These are phyloP conservation scores for Leucoagaricus sp. DNA, from an alignment of 1,284 basidiomycete genomes.

Conservation along the genomic window DNA sequence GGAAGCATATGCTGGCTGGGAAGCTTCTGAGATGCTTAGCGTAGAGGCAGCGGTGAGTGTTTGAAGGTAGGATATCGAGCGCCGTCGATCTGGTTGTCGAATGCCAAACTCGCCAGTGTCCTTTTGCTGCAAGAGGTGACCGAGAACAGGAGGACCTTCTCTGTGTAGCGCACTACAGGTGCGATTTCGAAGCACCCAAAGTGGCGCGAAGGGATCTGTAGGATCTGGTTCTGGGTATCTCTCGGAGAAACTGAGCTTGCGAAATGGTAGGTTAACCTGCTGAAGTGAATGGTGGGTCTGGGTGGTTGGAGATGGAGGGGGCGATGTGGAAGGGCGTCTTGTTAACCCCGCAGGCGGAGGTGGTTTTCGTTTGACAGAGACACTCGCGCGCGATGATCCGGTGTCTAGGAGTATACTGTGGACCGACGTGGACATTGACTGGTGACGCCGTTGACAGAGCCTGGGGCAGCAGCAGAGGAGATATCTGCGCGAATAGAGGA, in stretches of 20 bases:
- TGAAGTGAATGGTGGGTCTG: not conserved
- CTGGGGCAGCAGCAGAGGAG: not conserved
- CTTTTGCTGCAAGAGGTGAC: not conserved
- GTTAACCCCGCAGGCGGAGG: slow-evolving; percentile 36
- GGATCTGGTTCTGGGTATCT: slow-evolving; percentile 57
- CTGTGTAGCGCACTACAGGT: slow-evolving; percentile 25
- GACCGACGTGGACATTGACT: not conserved
- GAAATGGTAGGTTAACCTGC: not conserved
- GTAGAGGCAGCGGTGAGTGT: slow-evolving; percentile 2
- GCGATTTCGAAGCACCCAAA: slow-evolving; percentile 48
- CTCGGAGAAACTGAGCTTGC: slow-evolving; percentile 35
- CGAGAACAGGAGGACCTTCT: not conserved
- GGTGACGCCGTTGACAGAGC: not conserved
- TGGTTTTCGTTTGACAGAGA: slow-evolving; percentile 47
- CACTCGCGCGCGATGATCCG: slow-evolving; percentile 16
- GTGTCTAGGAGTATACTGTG: slow-evolving; percentile 14
- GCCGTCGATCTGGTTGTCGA: slow-evolving; percentile 9
- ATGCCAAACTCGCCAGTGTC: slow-evolving; percentile 3
- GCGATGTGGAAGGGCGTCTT: not conserved
- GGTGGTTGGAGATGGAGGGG: not conserved
- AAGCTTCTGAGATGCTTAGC: not conserved
- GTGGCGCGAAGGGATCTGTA: slow-evolving; percentile 53
- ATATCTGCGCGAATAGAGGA: not conserved
- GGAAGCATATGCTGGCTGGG: slow-evolving; percentile 8
- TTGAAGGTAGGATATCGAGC: slow-evolving; percentile 12